Evolutionary conservation across 2,329 filamentous ascomycete species (phyloP).

Genomic region (Fonsecaea erecta): DNA sequence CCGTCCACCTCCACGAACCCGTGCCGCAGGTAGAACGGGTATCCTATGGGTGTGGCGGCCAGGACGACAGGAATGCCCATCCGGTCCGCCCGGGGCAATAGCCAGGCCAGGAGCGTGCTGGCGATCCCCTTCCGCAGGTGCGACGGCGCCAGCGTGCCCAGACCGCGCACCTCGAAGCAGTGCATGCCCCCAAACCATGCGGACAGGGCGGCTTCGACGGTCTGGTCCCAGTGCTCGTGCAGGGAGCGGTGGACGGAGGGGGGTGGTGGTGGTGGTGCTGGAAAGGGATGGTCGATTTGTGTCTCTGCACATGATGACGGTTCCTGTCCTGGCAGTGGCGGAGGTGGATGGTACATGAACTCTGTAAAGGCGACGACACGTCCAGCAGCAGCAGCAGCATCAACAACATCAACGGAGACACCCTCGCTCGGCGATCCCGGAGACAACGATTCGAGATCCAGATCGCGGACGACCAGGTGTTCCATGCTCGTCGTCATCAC

Average conservation of each 20-base stretch:
- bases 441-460: conserved; percentile 10
- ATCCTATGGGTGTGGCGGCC: conserved; percentile 20
- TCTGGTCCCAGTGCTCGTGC: conserved; percentile 16
- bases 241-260: conserved; percentile 13
- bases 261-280: too few species aligned
- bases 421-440: too few species aligned
- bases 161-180: conserved; percentile 24
- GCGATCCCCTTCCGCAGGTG: conserved; percentile 26
- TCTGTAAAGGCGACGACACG: conserved; percentile 19
- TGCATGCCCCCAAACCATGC: conserved; percentile 17
- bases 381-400: background rate
- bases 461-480: conserved; percentile 18
- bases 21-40: conserved; percentile 22
- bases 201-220: conserved; percentile 17
- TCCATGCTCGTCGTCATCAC: conserved; percentile 13
- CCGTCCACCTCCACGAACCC: conserved; percentile 22
- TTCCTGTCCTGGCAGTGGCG: too few species aligned
- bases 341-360: conserved; percentile 21
- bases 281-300: too few species aligned
- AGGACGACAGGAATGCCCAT: conserved; percentile 20
- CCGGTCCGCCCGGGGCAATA: conserved; percentile 19
- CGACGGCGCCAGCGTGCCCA: conserved; percentile 14
- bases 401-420: background rate
- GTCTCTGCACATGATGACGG: too few species aligned
- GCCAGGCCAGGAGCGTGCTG: conserved; percentile 19